Base-by-base conservation (phyloP, 2,329 filamentous ascomycete species). In the Pestalotiopsis sp. region DNA sequence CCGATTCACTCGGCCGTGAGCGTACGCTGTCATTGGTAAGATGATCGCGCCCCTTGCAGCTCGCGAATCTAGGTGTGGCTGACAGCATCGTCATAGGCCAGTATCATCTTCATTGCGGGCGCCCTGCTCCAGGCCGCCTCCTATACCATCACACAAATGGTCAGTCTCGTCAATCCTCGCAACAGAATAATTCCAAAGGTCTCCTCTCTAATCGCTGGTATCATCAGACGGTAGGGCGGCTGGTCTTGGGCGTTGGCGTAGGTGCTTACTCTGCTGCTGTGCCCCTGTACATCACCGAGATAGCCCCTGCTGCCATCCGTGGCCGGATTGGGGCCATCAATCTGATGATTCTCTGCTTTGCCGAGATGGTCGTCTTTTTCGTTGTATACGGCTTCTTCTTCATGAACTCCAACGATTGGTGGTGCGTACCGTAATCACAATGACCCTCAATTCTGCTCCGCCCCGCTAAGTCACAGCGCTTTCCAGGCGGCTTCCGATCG, bases 291-390 rank as follows among this genome's bases (percentile, higher is more conserved):
- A 75, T 77, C 67, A 74, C 75, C 7, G 76, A 77, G 67, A 77
- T 78, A 66, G 73, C 74, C n/a, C 76, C 76, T 1, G 71, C 76
- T 9, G 56, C 70, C 6, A 66, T 77, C 14, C 72, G 76, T 14
- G 76, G 76, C 12, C 73, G 76, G 17, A 73, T 78, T 25, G 73
- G 76, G 17, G 76, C 73, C 17, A 77, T 78, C 52, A 69, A 77
- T 59, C 69, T 75, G 58, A 78, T 78, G 76, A 77, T 78, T 31
- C 71, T 77, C 14, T 77, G 76, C 27, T 75, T 77, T 27, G 76
- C 72, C 3, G 76, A 78, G 63, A 77, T 78, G 75, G 72, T 75
- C 3, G 76, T 77, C 20, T 77, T 77, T 70, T 77, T 72, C 64
- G 69, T 75, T 25, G 73, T 77, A 31, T 77, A 76, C 59, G 75